Base-by-base conservation (phyloP, 2,329 filamentous ascomycete genomes). In the Alternaria angustiovoidea region DNA sequence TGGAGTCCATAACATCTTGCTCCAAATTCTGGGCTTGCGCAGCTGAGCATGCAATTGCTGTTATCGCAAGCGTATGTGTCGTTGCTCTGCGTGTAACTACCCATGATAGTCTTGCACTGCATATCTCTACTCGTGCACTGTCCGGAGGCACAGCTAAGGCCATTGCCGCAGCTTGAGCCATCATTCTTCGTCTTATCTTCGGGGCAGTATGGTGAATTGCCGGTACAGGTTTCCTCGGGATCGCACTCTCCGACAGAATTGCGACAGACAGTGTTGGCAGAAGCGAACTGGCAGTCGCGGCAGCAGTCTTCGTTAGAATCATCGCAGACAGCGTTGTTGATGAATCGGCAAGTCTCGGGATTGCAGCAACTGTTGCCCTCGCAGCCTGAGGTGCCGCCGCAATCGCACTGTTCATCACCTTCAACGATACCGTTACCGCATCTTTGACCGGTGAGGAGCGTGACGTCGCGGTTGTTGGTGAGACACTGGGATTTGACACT, bases 341-440 rank as follows among this genome's bases (percentile, higher is more conserved):
- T 90, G 83, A 96, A 97, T 72, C 89, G 92, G 87, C 95, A 99
- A 0, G 95, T 98, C 3, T 80, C 86, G 1, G 93, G 80, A 70
- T 99, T 85, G 80, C 95, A 99, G 83, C 95, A 99, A 14, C 78
- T 74, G 79, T 98, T 95, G 71, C 84, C 79, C 24, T 83, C 87
- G 76, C 95, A 99, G 39, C 87, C 87, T 14, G 82, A 79, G 14
- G 83, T 81, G 55, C 94, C 94, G 63, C 95, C 95, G 73, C 95
- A 99, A 79, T 99, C 95, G 79, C 95, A 99, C 54, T 99, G 91
- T 80, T 99, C 95, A 64, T 93, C 95, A 18, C 86, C 83, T 80
- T 98, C 95, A 51, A 99, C 95, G 66, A 99, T 98, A 54, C 95
- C 95, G 79, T 99, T 99, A 59, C 95, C 95, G 79, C 95, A 99